A percentile compares a stretch with the other conserved stretches of the same genome.
phyloP scores from a whole-genome alignment of 192 early-diverging fungal species.

The Funneliformis geosporum region DNA sequence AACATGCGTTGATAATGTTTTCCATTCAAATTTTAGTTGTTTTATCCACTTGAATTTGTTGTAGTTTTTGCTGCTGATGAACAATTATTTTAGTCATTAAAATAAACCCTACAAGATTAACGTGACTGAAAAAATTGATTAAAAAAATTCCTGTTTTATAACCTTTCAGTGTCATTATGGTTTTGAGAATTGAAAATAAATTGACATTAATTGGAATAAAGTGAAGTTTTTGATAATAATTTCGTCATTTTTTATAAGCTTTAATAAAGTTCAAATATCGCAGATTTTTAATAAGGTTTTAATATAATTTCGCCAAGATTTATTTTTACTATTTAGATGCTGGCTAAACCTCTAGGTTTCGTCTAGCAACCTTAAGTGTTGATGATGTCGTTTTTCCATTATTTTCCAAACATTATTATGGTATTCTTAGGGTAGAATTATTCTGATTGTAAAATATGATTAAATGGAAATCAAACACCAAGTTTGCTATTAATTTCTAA shows the following conservation, averaged over 20 bases:
- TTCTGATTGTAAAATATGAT: not conserved
- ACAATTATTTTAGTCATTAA: not conserved
- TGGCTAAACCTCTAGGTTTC: too few relatives aligned
- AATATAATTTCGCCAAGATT: too few relatives aligned
- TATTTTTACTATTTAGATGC: too few relatives aligned
- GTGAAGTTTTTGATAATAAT: too few relatives aligned
- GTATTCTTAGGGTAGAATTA: constrained; percentile 7
- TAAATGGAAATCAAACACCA: not conserved
- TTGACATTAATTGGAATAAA: too few relatives aligned
- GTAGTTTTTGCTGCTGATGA: not conserved
- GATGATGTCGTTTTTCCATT: constrained; percentile 6
- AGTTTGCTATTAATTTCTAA: too few relatives aligned
- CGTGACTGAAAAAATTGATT: constrained; percentile 4
- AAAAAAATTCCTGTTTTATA: constrained; percentile 20
- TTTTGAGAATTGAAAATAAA: not conserved
- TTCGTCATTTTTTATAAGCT: too few relatives aligned
- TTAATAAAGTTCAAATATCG: too few relatives aligned
- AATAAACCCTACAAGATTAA: not conserved
- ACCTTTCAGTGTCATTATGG: not conserved
- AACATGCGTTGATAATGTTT: not conserved
- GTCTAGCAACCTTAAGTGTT: too few relatives aligned
- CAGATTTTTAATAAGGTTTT: too few relatives aligned
- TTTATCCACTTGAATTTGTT: constrained; percentile 26
- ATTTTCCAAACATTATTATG: not conserved
- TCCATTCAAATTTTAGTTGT: constrained; percentile 12